Base-by-base conservation (phyloP, 2,329 filamentous ascomycete genomes). In the Fonsecaea erecta region DNA sequence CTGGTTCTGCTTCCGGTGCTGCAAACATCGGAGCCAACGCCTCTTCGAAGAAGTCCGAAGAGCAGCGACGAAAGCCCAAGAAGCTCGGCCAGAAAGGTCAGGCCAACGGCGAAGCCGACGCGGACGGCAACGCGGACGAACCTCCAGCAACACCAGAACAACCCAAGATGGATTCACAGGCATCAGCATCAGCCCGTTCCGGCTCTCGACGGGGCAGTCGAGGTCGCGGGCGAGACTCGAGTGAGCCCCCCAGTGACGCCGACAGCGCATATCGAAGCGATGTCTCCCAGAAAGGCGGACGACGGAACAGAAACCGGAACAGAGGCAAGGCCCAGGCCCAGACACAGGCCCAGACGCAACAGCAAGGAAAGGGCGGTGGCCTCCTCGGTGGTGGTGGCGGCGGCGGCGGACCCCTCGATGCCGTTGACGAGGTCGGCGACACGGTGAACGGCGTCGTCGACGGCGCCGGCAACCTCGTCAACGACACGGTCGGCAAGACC, bases 401-500 rank as follows among this genome's bases (percentile, higher is more conserved):
- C 48, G 63, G 64, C 24, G 77, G 77, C 57, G 81, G 83, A 9
- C 82, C 82, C 1, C 80, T 87, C 2, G 84, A 82, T 62, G 82
- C 82, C 67, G 85, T 87, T 64, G 82, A 83, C 63, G 85, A 88
- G 72, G 84, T 83, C 58, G 83, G 82, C 48, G 83, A 86, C 62
- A 77, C 82, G 9, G 79, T 84, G 51, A 76, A 76, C 63, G 83
- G 83, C 68, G 68, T 70, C 24, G 64, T 62, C 18, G 69, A 71
- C 48, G 66, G 66, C 24, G 84, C 83, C 46, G 80, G 80, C 57
- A 84, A 86, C 65, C 81, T 86, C 71, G 84, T 87, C 28, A 80
- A 84, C 72, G 77, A 83, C 72, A 84, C 83, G n/a, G 83, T 81
- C 46, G 82, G 83, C 64, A 68, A 65, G 9, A 65, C 71, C 75